phyloP scores from a whole-genome alignment of 495 filamentous ascomycete genomes.

The Penicilliopsis zonata region DNA sequence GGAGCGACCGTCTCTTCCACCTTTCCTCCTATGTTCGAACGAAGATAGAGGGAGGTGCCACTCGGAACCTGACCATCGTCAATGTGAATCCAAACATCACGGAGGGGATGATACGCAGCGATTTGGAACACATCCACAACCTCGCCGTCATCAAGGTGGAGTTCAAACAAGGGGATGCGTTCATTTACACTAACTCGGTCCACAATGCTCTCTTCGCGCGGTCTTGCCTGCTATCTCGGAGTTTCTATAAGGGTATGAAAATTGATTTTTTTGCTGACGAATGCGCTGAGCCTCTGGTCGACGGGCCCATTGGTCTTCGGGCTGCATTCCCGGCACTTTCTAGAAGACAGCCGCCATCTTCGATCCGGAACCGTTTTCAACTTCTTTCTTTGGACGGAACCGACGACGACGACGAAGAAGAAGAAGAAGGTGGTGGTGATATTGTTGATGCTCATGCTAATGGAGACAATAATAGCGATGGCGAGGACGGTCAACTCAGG shows the following conservation, averaged over 20 bases:
- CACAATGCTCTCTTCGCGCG: slow-evolving; percentile 63
- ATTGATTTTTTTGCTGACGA: slow-evolving; percentile 68
- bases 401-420: slow-evolving; percentile 22
- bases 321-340: slow-evolving; percentile 19
- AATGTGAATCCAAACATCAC: slow-evolving; percentile 46
- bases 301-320: slow-evolving; percentile 12
- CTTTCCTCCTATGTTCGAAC: slow-evolving; percentile 52
- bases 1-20: slow-evolving; percentile 64
- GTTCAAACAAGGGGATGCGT: slow-evolving; percentile 43
- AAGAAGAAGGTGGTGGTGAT: too few species aligned
- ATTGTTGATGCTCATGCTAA: too few species aligned
- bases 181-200: slow-evolving; percentile 67
- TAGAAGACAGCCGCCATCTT: slow-evolving; percentile 19
- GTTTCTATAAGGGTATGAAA: slow-evolving; percentile 59
- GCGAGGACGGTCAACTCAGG: too few species aligned
- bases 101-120: slow-evolving; percentile 51
- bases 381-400: slow-evolving; percentile 44
- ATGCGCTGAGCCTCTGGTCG: slow-evolving; percentile 50
- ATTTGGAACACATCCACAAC: slow-evolving; percentile 76
- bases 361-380: slow-evolving; percentile 49
- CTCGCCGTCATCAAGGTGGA: slow-evolving; percentile 56
- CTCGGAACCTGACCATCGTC: slow-evolving; percentile 60
- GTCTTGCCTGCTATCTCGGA: slow-evolving; percentile 67
- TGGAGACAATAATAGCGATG: too few species aligned
- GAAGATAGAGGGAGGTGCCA: slow-evolving; percentile 61